These are phyloP conservation scores for Pulveroboletus sp. DNA, from an alignment of 768 basidiomycete genomes.

Conservation along the genomic window DNA sequence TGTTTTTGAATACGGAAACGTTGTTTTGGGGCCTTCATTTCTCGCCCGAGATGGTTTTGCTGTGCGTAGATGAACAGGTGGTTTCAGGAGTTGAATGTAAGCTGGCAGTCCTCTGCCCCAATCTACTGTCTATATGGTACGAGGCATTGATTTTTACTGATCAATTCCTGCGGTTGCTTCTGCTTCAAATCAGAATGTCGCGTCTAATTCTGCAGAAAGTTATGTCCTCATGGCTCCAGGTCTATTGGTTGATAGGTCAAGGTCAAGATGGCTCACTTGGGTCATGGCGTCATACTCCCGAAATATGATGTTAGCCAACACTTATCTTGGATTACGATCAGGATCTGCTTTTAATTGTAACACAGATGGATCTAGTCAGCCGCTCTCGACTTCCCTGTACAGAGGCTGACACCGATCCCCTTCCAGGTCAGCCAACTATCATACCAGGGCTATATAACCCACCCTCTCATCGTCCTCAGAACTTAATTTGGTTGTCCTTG, in stretches of 20 bases:
- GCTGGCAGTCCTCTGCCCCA: too few relatives aligned
- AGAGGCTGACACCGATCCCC: slow-evolving; percentile 10
- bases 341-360: not conserved
- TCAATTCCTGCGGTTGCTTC: too few relatives aligned
- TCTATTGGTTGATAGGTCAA: not conserved
- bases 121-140: too few relatives aligned
- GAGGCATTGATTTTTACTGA: too few relatives aligned
- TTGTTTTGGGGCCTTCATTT: too few relatives aligned
- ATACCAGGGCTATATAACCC: slow-evolving; percentile 6
- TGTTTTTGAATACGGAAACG: too few relatives aligned
- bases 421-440: slow-evolving; percentile 3
- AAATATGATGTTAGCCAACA: not conserved
- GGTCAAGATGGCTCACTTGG: not conserved
- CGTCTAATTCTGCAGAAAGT: not conserved
- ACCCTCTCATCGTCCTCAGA: not conserved
- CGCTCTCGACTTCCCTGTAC: not conserved
- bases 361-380: not conserved
- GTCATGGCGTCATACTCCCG: too few relatives aligned
- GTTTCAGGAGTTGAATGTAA: too few relatives aligned
- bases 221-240: not conserved
- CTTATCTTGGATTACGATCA: not conserved
- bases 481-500: not conserved
- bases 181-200: too few relatives aligned
- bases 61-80: too few relatives aligned
- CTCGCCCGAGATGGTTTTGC: too few relatives aligned